Evolutionary conservation across 345 rosid species (phyloP).

Genomic region (Cardiospermum halicacabum): DNA sequence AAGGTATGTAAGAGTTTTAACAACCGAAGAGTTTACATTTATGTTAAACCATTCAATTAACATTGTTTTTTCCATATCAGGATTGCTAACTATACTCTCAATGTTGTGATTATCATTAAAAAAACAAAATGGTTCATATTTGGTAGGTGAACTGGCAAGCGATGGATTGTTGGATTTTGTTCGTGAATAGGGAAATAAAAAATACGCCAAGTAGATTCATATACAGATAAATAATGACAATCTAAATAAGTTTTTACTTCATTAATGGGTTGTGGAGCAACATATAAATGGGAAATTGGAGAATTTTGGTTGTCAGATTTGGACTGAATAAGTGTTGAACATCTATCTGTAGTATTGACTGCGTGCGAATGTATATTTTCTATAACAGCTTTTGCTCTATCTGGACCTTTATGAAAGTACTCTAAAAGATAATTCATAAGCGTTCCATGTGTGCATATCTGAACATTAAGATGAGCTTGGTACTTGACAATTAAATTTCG

Average conservation of each 20-base stretch:
- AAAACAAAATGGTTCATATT: neutral
- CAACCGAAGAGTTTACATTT: neutral
- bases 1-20: neutral
- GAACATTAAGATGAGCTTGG: slow-evolving; percentile 9
- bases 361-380: too few species aligned
- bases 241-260: slow-evolving; percentile 10
- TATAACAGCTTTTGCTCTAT: neutral
- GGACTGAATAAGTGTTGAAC: neutral
- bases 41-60: slow-evolving; percentile 9
- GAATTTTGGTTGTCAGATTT: too few species aligned
- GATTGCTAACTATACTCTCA: neutral
- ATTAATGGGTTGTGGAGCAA: too few species aligned
- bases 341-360: too few species aligned
- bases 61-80: neutral
- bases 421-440: slow-evolving; percentile 2
- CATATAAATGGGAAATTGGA: too few species aligned
- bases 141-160: neutral
- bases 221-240: slow-evolving; percentile 2
- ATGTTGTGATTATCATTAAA: neutral
- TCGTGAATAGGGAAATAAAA: slow-evolving; percentile 10
- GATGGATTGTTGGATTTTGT: neutral
- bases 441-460: neutral
- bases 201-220: slow-evolving; percentile 15
- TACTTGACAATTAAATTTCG: neutral
- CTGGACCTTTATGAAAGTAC: neutral